A percentile compares a stretch with the other conserved stretches of the same genome.
Evolutionary conservation across 805 yeast species (phyloP).

Genomic region (Priceomyces carsonii): DNA sequence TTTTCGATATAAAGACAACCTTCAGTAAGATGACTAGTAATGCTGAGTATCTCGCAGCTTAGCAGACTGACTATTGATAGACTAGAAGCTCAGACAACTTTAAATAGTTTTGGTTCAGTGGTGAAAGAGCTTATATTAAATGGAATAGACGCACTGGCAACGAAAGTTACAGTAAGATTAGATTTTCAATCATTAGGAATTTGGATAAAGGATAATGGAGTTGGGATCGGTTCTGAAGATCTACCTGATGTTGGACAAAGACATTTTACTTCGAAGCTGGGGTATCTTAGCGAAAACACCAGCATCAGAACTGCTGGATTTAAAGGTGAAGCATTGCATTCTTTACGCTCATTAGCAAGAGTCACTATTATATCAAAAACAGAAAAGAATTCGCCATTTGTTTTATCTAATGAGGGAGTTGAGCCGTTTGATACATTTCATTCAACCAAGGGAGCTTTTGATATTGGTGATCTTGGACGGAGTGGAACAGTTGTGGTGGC

Average conservation of each 20-base stretch:
- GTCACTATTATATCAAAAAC: slow-evolving; percentile 50
- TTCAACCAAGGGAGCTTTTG: neutral
- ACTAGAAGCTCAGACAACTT: slow-evolving; percentile 32
- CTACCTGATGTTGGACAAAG: slow-evolving; percentile 47
- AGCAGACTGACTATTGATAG: slow-evolving; percentile 9
- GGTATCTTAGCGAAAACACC: slow-evolving; percentile 35
- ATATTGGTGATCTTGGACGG: slow-evolving; percentile 3
- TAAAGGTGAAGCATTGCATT: slow-evolving; percentile 69
- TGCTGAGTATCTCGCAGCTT: slow-evolving; percentile 14
- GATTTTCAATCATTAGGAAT: slow-evolving; percentile 34
- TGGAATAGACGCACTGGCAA: slow-evolving; percentile 55
- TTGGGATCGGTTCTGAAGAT: slow-evolving; percentile 58
- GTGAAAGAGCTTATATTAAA: slow-evolving; percentile 55
- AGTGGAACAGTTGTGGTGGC: slow-evolving; percentile 42
- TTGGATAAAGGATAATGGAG: slow-evolving; percentile 66
- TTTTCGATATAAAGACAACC: too few relatives aligned
- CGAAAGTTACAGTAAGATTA: slow-evolving; percentile 30
- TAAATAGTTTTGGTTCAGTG: slow-evolving; percentile 41
- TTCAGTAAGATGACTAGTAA: too few relatives aligned
- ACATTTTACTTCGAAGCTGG: slow-evolving; percentile 58
- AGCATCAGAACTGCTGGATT: slow-evolving; percentile 56
- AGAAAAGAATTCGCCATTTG: slow-evolving; percentile 14
- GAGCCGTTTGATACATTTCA: neutral
- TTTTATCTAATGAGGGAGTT: neutral
- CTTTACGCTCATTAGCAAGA: slow-evolving; percentile 50